Evolutionary conservation across 225 moss, liverwort and hornwort genomes (phyloP), one percentile per base, ranked within the genome.

Genomic region (Pseudisothecium myosuroides): DNA sequence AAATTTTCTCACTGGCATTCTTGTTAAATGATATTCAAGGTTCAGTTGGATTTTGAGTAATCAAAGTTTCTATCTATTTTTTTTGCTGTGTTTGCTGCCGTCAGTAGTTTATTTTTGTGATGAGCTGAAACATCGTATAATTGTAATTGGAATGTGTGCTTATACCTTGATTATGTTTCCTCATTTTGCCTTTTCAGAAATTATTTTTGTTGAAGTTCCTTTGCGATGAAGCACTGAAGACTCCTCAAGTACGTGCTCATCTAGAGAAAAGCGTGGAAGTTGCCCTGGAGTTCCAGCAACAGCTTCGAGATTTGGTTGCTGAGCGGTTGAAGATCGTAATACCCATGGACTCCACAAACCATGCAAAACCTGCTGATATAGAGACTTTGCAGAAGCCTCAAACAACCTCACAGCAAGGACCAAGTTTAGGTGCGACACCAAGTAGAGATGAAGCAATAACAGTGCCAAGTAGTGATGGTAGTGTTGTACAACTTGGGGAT

Each of bases 191-290:
- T 72, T 87, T 88, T 77, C 94, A 98, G 97, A 98, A 94, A 89
- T 90, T 98, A 47, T 87, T 90, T 61, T 89, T 98, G 67, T 90
- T 98, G 82, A 97, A 94, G 89, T 95, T 95, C 83, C 93, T 98
- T 60, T 98, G 98, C 88, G 98, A 97, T 87, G 96, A 96, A 94
- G 98, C 98, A 49, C 90, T 98, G 89, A 95, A 95, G 79, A 98
- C 95, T 89, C 93, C 94, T 75, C 95, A 95, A 92, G 83, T 96
- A 82, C 95, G 97, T 91, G 94, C 94, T 69, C 95, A 96, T 88
- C 76, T 98, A 82, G 96, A 97, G 87, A 95, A 96, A 91, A 95
- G 92, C 62, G 92, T 94, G 72, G 95, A 97, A 72, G 91, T 91
- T 83, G 91, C 95, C 69, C 52, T 90, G 62, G 98, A 98, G 88